Evolutionary conservation across 1,139 yeast species (phyloP).

Genomic region (Diutina siamensis): DNA sequence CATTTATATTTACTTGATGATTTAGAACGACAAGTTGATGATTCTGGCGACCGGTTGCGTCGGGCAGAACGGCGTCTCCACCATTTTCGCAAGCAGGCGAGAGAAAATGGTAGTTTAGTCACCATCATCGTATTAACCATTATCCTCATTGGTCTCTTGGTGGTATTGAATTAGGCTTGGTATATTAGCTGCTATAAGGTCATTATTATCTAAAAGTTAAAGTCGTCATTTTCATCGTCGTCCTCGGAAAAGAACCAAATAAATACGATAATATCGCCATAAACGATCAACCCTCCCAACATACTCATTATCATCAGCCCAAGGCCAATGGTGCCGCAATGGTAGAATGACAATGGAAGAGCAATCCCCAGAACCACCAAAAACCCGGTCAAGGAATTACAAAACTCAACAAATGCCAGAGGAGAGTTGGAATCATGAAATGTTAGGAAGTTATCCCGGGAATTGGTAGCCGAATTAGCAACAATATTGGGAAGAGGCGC

Average conservation of each 20-base stretch:
- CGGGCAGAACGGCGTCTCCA: constrained; percentile 45
- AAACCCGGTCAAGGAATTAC: constrained; percentile 53
- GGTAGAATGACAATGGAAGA: constrained; percentile 55
- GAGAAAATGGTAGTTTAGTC: constrained; percentile 62
- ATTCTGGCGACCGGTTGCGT: constrained; percentile 37
- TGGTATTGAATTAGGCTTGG: constrained; percentile 38
- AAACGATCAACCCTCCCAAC: constrained; percentile 62
- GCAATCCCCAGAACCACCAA: constrained; percentile 59
- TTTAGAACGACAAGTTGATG: constrained; percentile 55
- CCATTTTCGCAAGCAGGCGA: constrained; percentile 42
- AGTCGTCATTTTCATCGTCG: constrained; percentile 44
- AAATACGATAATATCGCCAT: constrained; percentile 56
- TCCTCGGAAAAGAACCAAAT: constrained; percentile 56
- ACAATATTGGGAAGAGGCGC: constrained; percentile 63
- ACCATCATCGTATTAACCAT: constrained; percentile 56
- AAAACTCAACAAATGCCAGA: constrained; percentile 36
- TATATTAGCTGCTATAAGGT: background rate
- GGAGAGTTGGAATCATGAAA: constrained; percentile 19
- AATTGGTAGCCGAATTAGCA: constrained; percentile 30
- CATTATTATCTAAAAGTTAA: constrained; percentile 21
- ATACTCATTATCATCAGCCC: constrained; percentile 58
- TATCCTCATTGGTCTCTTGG: constrained; percentile 44
- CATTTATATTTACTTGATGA: constrained; percentile 64
- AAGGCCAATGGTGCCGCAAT: constrained; percentile 41
- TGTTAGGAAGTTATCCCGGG: constrained; percentile 50